Conservation (phyloP, 768 basidiomycete species). For the Russula dissimulans region DNA sequence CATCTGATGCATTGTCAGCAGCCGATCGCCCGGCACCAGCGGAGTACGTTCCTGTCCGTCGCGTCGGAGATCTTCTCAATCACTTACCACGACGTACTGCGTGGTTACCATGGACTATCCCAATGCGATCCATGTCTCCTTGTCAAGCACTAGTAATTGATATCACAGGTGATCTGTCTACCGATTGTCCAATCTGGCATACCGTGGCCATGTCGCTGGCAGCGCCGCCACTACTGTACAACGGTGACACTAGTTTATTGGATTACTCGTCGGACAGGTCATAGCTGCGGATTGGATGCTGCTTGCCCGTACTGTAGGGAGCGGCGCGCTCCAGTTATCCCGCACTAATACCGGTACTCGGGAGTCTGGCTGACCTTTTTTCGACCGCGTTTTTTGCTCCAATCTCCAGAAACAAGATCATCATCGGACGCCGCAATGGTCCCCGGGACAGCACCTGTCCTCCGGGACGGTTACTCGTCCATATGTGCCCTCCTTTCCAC, state of each 20-base stretch:
- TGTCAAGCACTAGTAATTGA: background rate
- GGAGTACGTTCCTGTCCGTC: background rate
- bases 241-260: background rate
- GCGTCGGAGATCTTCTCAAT: background rate
- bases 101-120: background rate
- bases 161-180: background rate
- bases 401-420: constrained; percentile 4
- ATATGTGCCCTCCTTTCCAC: background rate
- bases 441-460: background rate
- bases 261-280: background rate
- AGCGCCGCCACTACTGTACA: background rate
- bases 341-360: background rate
- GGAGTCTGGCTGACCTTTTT: background rate
- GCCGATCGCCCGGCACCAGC: constrained; percentile 2
- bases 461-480: background rate
- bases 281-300: background rate
- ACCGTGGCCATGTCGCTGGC: background rate
- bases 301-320: constrained; percentile 1
- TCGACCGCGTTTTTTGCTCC: background rate
- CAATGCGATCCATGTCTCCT: background rate
- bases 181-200: background rate
- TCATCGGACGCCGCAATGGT: background rate
- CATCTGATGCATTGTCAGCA: background rate
- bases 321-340: background rate
- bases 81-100: background rate